phyloP scores from a whole-genome alignment of 345 rosid species.

The Salix purpurea region DNA sequence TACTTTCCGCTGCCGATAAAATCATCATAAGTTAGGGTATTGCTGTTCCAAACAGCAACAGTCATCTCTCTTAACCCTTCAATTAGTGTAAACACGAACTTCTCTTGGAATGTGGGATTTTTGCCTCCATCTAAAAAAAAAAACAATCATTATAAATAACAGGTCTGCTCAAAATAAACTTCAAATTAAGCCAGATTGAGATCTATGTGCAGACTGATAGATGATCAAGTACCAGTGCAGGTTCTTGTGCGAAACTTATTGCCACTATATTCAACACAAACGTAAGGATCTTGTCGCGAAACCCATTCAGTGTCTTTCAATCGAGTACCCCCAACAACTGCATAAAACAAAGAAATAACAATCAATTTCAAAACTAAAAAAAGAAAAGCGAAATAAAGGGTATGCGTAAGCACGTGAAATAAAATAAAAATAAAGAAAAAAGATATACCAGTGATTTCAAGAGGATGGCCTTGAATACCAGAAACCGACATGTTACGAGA shows the following conservation, averaged over 20 bases:
- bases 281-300: slow-evolving; percentile 34
- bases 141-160: not conserved
- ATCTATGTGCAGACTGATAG: not conserved
- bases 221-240: slow-evolving; percentile 20
- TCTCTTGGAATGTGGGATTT: slow-evolving; percentile 83
- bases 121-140: slow-evolving; percentile 66
- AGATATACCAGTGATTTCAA: slow-evolving; percentile 65
- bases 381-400: not conserved
- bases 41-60: slow-evolving; percentile 59
- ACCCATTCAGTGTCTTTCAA: slow-evolving; percentile 37
- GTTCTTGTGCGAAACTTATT: slow-evolving; percentile 28
- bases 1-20: slow-evolving; percentile 92
- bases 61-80: slow-evolving; percentile 77
- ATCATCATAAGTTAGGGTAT: slow-evolving; percentile 53
- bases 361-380: not conserved
- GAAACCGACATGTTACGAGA: slow-evolving; percentile 31
- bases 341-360: not conserved
- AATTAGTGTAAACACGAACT: slow-evolving; percentile 61
- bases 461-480: slow-evolving; percentile 68
- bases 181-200: not conserved
- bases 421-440: not conserved
- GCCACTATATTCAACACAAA: slow-evolving; percentile 32
- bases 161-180: not conserved
- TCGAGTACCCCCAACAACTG: slow-evolving; percentile 26
- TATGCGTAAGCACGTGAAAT: not conserved